These are phyloP conservation scores for Dillenia turbinata DNA, from an alignment of 164 flowering plant species.

Conservation along the genomic window DNA sequence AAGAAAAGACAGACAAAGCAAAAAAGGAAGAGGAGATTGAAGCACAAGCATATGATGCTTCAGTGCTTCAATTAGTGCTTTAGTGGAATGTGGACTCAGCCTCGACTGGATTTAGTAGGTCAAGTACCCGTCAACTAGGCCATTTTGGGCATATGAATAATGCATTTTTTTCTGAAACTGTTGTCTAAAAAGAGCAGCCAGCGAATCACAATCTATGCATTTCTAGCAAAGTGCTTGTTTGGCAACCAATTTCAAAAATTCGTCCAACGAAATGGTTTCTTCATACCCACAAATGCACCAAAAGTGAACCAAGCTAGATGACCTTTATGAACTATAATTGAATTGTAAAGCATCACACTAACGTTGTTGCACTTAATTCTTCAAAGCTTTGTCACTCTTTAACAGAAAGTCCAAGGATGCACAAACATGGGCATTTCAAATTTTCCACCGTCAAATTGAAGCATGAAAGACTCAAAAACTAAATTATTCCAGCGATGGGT, in stretches of 20 bases:
- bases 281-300: too few relatives aligned
- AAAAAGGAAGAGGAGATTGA: neutral
- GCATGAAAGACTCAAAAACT: too few relatives aligned
- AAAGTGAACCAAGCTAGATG: too few relatives aligned
- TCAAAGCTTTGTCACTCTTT: too few relatives aligned
- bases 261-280: constrained; percentile 3
- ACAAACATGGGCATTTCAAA: too few relatives aligned
- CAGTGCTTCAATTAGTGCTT: neutral
- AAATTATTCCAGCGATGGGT: too few relatives aligned
- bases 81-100: constrained; percentile 32
- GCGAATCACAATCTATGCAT: neutral
- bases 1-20: neutral
- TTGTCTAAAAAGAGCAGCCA: neutral
- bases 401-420: too few relatives aligned
- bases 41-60: constrained; percentile 19
- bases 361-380: too few relatives aligned
- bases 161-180: neutral
- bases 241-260: constrained; percentile 5
- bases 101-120: constrained; percentile 14
- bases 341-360: too few relatives aligned
- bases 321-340: too few relatives aligned
- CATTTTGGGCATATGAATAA: constrained; percentile 5
- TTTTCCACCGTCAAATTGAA: too few relatives aligned
- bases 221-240: constrained; percentile 5
- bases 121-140: constrained; percentile 18